Evolutionary conservation across 2,329 filamentous ascomycete genomes (phyloP).

Genomic region (Chaetomiaceae sp.): DNA sequence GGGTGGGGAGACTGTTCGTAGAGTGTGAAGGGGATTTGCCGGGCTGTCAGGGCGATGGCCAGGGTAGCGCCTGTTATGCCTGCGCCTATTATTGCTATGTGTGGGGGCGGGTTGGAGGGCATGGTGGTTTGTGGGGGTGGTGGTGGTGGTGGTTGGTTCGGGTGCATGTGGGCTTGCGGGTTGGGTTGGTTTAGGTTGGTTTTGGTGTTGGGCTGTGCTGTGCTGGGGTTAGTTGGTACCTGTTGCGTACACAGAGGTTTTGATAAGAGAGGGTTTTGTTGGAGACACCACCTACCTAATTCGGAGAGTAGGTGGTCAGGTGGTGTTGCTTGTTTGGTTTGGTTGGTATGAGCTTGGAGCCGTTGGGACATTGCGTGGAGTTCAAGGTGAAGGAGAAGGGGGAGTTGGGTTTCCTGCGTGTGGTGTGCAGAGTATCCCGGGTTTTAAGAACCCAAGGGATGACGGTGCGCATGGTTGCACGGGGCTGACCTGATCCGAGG

Average conservation of each 20-base stretch:
- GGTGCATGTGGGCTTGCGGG: neutral
- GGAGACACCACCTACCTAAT: no score
- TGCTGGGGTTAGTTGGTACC: no score
- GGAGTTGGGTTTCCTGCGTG: no score
- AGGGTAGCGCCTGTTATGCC: slow-evolving; percentile 38
- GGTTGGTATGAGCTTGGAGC: no score
- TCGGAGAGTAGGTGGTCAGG: no score
- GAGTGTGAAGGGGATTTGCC: slow-evolving; percentile 31
- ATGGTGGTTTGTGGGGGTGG: neutral
- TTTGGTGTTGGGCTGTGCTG: no score
- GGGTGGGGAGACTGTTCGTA: slow-evolving; percentile 34
- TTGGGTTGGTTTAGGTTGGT: neutral
- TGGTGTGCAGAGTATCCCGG: neutral
- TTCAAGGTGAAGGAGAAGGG: no score
- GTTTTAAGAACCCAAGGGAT: no score
- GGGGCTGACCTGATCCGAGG: neutral
- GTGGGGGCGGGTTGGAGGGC: neutral
- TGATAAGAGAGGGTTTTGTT: no score
- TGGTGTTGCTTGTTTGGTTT: no score
- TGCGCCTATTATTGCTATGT: slow-evolving; percentile 37
- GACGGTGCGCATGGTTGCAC: neutral
- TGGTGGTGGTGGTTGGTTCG: neutral
- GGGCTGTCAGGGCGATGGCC: slow-evolving; percentile 31
- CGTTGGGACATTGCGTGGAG: no score
- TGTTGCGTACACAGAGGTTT: no score